Evolutionary conservation across 2,329 filamentous ascomycete genomes (phyloP).

Genomic region (Epichloe coenophiala): DNA sequence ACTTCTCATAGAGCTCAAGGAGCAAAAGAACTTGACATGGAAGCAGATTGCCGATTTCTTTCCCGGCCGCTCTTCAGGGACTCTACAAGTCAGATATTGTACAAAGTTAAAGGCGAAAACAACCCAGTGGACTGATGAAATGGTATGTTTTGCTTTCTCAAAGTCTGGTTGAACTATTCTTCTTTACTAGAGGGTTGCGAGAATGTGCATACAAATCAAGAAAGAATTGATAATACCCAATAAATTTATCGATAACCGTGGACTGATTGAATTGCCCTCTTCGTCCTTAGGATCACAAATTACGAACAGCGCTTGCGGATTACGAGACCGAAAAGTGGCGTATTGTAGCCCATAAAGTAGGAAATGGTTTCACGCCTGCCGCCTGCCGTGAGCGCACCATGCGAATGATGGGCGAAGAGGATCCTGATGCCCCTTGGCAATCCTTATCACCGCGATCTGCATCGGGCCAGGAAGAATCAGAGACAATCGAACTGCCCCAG

Average conservation of each 20-base stretch:
- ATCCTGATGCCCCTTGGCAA: conserved; percentile 35
- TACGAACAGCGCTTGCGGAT: conserved; percentile 63
- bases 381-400: conserved; percentile 73
- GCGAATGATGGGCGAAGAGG: conserved; percentile 40
- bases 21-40: conserved; percentile 91
- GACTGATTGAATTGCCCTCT: not conserved
- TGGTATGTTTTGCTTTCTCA: conserved; percentile 41
- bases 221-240: not conserved
- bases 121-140: conserved; percentile 86
- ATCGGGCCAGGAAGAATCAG: conserved; percentile 9
- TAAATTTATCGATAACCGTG: not conserved
- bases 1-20: conserved; percentile 77
- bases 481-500: conserved; percentile 9
- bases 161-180: not conserved
- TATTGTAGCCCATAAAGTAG: conserved; percentile 81
- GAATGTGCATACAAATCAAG: too few relatives aligned
- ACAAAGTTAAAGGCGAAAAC: conserved; percentile 92
- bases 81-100: conserved; percentile 85
- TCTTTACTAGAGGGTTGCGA: not conserved
- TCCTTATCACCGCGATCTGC: conserved; percentile 35
- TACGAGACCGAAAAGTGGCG: conserved; percentile 91
- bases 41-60: conserved; percentile 97
- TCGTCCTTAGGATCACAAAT: conserved; percentile 54
- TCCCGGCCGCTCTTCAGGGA: conserved; percentile 77
- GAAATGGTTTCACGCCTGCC: conserved; percentile 73